These are phyloP conservation scores for Prinsepia uniflora DNA, from an alignment of 306 rosid genomes.

Conservation along the genomic window DNA sequence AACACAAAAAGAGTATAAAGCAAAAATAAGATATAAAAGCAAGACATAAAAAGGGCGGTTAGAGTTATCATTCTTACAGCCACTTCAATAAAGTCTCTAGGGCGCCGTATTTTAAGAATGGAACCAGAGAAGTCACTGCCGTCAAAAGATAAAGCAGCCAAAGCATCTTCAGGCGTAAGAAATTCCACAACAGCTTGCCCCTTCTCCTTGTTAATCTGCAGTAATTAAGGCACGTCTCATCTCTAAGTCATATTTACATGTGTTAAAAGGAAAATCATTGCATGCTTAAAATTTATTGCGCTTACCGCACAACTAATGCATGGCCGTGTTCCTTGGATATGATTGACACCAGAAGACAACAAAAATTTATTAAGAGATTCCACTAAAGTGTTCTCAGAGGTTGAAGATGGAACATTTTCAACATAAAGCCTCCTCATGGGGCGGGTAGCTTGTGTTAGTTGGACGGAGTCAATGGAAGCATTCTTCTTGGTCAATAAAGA, in stretches of 20 bases:
- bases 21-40: slow-evolving; percentile 16
- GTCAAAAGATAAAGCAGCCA: slow-evolving; percentile 84
- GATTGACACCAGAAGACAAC: slow-evolving; percentile 53
- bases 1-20: not conserved
- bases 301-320: slow-evolving; percentile 91
- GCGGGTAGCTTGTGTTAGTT: slow-evolving; percentile 89
- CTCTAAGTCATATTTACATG: not conserved
- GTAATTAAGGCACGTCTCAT: slow-evolving; percentile 25
- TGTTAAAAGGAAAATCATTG: slow-evolving; percentile 10
- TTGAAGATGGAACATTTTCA: slow-evolving; percentile 76
- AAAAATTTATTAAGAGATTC: slow-evolving; percentile 70
- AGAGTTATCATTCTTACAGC: slow-evolving; percentile 66
- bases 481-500: slow-evolving; percentile 45
- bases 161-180: slow-evolving; percentile 89
- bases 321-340: slow-evolving; percentile 64
- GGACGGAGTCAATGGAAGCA: slow-evolving; percentile 59
- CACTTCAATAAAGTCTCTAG: slow-evolving; percentile 80
- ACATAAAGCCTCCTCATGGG: slow-evolving; percentile 92
- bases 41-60: slow-evolving; percentile 12
- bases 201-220: slow-evolving; percentile 77
- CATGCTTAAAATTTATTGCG: slow-evolving; percentile 7
- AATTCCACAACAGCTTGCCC: slow-evolving; percentile 90
- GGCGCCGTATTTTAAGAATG: slow-evolving; percentile 70
- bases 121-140: slow-evolving; percentile 67
- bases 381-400: slow-evolving; percentile 67